These are phyloP conservation scores for Cutaneotrichosporon mucoides DNA, from an alignment of 1,284 basidiomycete species.

Conservation along the genomic window DNA sequence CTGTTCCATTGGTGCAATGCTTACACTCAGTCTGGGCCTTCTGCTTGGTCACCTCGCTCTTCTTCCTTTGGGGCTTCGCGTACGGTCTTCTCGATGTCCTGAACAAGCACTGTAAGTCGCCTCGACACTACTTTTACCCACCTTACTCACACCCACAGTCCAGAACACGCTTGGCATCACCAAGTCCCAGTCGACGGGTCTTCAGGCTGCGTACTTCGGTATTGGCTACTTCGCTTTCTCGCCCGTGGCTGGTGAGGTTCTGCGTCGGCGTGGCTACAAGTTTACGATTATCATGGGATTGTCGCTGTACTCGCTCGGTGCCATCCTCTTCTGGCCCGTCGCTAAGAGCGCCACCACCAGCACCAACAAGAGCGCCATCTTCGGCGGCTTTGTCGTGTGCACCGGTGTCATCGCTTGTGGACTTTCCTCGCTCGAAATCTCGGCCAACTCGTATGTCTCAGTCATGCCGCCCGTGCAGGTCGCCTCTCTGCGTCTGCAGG, in stretches of 20 bases:
- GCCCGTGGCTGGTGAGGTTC: conserved; percentile 47
- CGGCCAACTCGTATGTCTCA: conserved; percentile 75
- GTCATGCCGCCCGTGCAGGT: conserved; percentile 57
- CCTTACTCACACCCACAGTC: conserved; percentile 54
- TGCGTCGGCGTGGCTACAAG: conserved; percentile 52
- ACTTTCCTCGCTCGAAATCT: conserved; percentile 50
- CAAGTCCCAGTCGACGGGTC: conserved; percentile 72
- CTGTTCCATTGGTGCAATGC: background rate
- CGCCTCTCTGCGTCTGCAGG: conserved; percentile 72
- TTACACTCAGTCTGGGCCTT: conserved; percentile 53
- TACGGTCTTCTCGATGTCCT: conserved; percentile 75
- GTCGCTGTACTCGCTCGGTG: conserved; percentile 65
- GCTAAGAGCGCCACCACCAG: conserved; percentile 53
- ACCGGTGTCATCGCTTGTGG: conserved; percentile 66
- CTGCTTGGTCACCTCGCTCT: conserved; percentile 68
- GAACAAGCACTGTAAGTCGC: conserved; percentile 53
- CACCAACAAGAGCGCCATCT: conserved; percentile 49
- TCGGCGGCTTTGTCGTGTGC: conserved; percentile 69
- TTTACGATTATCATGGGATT: conserved; percentile 60
- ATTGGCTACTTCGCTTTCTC: conserved; percentile 58
- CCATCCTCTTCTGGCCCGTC: conserved; percentile 76
- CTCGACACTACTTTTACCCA: too few species aligned
- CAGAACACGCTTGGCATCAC: conserved; percentile 70
- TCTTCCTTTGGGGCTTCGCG: conserved; percentile 66
- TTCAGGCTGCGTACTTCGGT: conserved; percentile 77